These are phyloP conservation scores for Fraxinus excelsior DNA, from an alignment of 257 asterid genomes.

Conservation along the genomic window DNA sequence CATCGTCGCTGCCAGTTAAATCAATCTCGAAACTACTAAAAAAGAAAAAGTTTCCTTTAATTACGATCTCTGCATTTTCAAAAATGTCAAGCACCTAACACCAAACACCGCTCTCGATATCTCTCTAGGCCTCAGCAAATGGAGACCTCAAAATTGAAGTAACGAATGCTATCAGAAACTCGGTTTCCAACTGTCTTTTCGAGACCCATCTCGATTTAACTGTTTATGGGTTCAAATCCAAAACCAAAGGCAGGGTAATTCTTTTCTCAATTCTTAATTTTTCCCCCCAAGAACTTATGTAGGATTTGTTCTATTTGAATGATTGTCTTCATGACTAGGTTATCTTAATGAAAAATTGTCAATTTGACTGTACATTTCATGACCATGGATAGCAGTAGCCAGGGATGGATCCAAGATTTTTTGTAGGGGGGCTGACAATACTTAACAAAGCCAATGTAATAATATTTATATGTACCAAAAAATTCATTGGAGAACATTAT, in stretches of 20 bases:
- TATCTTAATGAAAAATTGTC: too few relatives aligned
- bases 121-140: constrained; percentile 38
- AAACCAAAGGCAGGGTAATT: constrained; percentile 82
- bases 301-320: neutral
- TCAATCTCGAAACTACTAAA: constrained; percentile 15
- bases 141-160: constrained; percentile 53
- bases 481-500: too few relatives aligned
- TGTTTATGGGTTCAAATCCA: constrained; percentile 69
- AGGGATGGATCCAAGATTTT: too few relatives aligned
- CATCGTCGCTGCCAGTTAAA: constrained; percentile 14
- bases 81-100: constrained; percentile 26
- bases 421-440: too few relatives aligned
- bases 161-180: constrained; percentile 52
- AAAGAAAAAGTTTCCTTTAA: constrained; percentile 31
- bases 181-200: constrained; percentile 64
- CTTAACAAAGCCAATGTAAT: too few relatives aligned
- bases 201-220: constrained; percentile 77
- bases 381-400: too few relatives aligned
- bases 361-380: too few relatives aligned
- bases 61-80: constrained; percentile 48
- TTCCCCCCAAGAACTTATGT: neutral
- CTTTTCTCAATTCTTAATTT: neutral
- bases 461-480: too few relatives aligned
- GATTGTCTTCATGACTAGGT: too few relatives aligned
- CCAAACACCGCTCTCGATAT: constrained; percentile 23